Base-by-base conservation (phyloP, 805 yeast species). In the Lipomyces kockii region DNA sequence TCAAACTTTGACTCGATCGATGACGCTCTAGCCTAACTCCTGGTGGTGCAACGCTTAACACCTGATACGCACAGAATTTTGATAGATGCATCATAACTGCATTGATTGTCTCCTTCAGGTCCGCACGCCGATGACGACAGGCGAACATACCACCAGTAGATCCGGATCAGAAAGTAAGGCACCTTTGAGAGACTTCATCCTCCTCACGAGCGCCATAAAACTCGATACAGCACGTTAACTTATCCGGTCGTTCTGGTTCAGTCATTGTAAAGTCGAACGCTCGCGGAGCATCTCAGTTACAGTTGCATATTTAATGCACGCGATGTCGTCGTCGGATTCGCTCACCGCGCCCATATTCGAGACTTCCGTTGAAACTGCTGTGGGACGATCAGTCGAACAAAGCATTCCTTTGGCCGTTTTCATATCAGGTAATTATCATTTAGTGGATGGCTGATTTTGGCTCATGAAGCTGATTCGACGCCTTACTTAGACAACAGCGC, bases 301-400 rank as follows among this genome's bases (percentile, higher is more conserved):
- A 34, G 12, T 34, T 8, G 17, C 49, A 1, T 43, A 43, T n/a
- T 43, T 12, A 14, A 37, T 37, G 39, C 49, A n/a, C 22, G 49
- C 22, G 49, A 43, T 43, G 49, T 43, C 49, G 49, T 43, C 49
- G 20, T n/a, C 39, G 14, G 14, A 43, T 43, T 7, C 22, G 6
- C 8, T 17, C 3, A 43, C 49, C 11, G 8, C 49, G 14, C 20
- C 20, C 9, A 61, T 68, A 29, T 66, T 70, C 55, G 70, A 61
- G 63, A 58, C 67, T 25, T 66, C 70, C 22, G 73, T 70, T 20
- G 66, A 63, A 25, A 51, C 54, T 14, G 73, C 73, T 1, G 72
- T 70, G 20, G 43, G 52, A 11, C 39, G 69, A 29, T 62, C 72
- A 11, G 71, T 67, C 17, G 63, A 65, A 57, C 55, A 56, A 46